Evolutionary conservation across 2,329 filamentous ascomycete species (phyloP), one percentile per base, ranked within the genome.

Genomic region (Dryadomyces quercivorus): DNA sequence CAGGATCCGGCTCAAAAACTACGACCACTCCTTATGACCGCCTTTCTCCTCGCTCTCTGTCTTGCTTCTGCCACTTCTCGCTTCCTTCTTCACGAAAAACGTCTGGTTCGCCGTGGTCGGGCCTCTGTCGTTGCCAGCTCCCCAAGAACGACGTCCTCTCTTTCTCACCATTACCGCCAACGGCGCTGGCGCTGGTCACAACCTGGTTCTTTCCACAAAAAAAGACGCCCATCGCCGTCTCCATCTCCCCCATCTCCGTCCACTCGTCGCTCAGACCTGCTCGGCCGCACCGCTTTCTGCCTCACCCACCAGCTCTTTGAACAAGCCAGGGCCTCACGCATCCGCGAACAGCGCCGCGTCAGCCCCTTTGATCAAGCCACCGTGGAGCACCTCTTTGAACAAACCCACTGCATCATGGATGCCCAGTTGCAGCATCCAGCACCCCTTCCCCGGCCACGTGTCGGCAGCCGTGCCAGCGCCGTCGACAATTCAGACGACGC

Each of bases 21-120:
- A 45, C 4, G 26, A 31, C 58, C 38, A 52, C 57, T 62, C 63
- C 65, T 68, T 71, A 78, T 78, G 75, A 74, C 70, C 63, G 60
- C 61, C 62, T 71, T 70, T 63, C 69, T 75, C 58, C 63, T 76
- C 56, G 67, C 69, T 64, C 67, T 75, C 59, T 77, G 74, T 64
- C 69, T 71, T 63, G 65, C 69, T 61, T 70, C 73, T 65, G 69
- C 71, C 62, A 72, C 67, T 63, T 71, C 71, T 61, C 68, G 66
- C 66, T 62, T 69, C 65, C 67, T 75, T 63, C 66, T 73, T 59
- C 63, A 74, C 68, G 70, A 75, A 60, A 64, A 67, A 60, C 69
- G 69, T 59, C 63, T 73, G 60, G 69, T 67, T 57, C 68, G 69
- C 60, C 60, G 64, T 51, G 59, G 69, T 63, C 71, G 68, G 69